Conservation (phyloP, 2,329 filamentous ascomycete species). For the Hypoxylon sp. region DNA sequence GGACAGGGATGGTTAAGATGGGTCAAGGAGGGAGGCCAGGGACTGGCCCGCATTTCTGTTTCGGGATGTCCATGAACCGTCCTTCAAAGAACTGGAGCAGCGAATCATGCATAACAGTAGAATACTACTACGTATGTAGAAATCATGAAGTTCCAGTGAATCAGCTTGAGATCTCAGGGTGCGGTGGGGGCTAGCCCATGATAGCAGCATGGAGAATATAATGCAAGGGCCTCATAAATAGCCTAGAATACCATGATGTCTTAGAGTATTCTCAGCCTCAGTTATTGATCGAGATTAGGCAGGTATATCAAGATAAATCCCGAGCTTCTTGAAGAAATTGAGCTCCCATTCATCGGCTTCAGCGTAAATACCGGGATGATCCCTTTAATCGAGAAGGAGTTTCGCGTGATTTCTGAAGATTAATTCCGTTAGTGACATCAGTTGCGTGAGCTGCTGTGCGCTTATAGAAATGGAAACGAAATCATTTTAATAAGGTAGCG, state of each 20-base stretch:
- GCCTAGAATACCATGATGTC: constrained; percentile 10
- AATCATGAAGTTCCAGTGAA: constrained; percentile 15
- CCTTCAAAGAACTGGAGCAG: constrained; percentile 8
- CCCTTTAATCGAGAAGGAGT: neutral
- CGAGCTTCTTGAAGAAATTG: constrained; percentile 3
- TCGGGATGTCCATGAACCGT: constrained; percentile 23
- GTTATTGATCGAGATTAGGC: constrained; percentile 3
- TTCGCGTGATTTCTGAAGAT: neutral
- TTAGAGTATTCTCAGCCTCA: constrained; percentile 26
- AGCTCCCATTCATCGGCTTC: neutral
- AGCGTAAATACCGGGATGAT: neutral
- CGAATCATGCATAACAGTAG: constrained; percentile 21
- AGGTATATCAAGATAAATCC: constrained; percentile 2
- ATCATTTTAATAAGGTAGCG: neutral
- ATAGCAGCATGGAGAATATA: constrained; percentile 6
- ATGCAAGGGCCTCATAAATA: neutral
- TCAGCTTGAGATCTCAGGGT: constrained; percentile 17
- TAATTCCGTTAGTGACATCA: constrained; percentile 1
- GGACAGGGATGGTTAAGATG: constrained; percentile 25
- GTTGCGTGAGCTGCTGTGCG: neutral
- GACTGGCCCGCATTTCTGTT: constrained; percentile 29
- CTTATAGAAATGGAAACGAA: constrained; percentile 10
- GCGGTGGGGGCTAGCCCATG: constrained; percentile 20
- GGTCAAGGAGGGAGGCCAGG: constrained; percentile 21
- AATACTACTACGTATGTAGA: constrained; percentile 7